A percentile compares a stretch with the other conserved stretches of the same genome.
These are phyloP conservation scores for Podospora pseudopauciseta DNA, from an alignment of 495 filamentous ascomycete genomes.

Conservation along the genomic window DNA sequence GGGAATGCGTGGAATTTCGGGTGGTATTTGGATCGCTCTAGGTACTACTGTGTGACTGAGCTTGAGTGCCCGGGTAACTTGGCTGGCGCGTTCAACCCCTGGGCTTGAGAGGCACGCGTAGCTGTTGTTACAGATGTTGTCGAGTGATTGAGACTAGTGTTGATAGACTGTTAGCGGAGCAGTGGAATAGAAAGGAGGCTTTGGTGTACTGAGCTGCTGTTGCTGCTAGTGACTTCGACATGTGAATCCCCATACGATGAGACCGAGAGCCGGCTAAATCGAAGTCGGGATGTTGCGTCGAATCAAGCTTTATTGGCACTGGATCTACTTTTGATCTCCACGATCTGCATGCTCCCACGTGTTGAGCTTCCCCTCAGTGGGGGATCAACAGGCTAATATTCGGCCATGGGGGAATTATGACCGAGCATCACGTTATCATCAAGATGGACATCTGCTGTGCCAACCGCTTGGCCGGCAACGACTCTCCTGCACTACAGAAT, in stretches of 20 bases:
- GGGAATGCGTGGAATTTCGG: not conserved
- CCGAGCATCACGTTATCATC: constrained; percentile 10
- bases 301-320: not conserved
- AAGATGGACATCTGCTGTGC: too few relatives aligned
- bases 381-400: constrained; percentile 15
- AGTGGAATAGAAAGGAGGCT: too few relatives aligned
- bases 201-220: too few relatives aligned
- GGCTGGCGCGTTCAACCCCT: not conserved
- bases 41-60: not conserved
- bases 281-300: too few relatives aligned
- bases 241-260: too few relatives aligned
- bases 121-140: too few relatives aligned
- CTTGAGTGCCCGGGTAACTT: not conserved
- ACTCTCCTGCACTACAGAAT: not conserved
- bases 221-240: too few relatives aligned
- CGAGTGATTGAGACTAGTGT: not conserved
- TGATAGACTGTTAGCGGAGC: too few relatives aligned
- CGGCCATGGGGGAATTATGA: constrained; percentile 16
- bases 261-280: too few relatives aligned
- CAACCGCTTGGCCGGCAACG: too few relatives aligned
- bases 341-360: not conserved
- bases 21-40: not conserved
- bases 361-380: not conserved
- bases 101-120: not conserved
- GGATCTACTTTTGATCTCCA: not conserved